These are phyloP conservation scores for Pseudocercospora macadamiae DNA, from an alignment of 2,329 filamentous ascomycete species.

Conservation along the genomic window DNA sequence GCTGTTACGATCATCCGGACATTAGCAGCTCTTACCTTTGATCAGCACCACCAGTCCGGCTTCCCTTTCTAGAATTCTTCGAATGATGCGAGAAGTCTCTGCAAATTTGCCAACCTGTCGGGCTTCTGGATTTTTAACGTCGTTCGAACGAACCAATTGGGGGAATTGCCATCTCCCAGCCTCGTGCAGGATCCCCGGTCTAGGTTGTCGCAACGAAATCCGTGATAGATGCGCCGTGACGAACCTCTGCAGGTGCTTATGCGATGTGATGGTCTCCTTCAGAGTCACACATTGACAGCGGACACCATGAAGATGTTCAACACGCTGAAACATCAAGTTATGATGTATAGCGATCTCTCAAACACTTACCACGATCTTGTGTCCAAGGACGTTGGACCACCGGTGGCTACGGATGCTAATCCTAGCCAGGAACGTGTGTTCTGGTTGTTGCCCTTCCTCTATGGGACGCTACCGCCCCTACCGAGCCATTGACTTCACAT, in stretches of 20 bases:
- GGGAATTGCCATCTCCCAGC: background rate
- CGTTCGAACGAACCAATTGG: conserved; percentile 1
- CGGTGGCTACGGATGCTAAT: background rate
- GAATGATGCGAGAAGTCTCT: conserved; percentile 5
- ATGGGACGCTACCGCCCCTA: background rate
- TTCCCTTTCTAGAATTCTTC: background rate
- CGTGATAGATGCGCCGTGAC: background rate
- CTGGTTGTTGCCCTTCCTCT: background rate
- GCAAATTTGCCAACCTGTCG: conserved; percentile 5
- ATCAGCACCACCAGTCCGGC: background rate
- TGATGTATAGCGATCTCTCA: too few species aligned
- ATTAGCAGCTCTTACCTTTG: background rate
- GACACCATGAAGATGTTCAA: too few species aligned
- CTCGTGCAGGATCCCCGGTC: background rate
- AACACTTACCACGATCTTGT: too few species aligned
- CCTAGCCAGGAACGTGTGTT: background rate
- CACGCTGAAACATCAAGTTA: too few species aligned
- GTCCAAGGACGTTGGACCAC: background rate
- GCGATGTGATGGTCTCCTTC: too few species aligned
- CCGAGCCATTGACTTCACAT: conserved; percentile 6
- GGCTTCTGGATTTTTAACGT: background rate
- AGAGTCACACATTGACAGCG: too few species aligned
- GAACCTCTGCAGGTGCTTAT: background rate
- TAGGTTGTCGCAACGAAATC: background rate
- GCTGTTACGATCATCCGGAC: background rate